Evolutionary conservation across 352 stramenopile species (phyloP), one percentile per base, ranked within the genome.

Genomic region (Phytopythium vexans): DNA sequence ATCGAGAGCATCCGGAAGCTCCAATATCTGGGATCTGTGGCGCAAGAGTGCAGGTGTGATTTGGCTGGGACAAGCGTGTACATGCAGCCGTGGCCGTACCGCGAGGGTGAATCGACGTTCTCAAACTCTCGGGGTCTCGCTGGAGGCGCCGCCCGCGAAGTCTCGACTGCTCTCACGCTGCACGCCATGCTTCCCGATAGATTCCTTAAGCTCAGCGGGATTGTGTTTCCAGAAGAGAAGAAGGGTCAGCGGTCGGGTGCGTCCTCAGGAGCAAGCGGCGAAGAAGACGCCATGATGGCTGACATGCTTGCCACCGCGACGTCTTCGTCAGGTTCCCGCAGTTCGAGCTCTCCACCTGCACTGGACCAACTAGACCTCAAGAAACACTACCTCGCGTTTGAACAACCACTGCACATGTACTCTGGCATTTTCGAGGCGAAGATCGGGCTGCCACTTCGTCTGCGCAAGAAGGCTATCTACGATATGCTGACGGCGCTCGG

Each of bases 31-130:
- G 85, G 75, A 0, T 45, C 54, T 0, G 65, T 92, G 10, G 73
- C 66, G 10, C 49, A 53, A 6, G 57, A 74, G 10, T 48, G 70
- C 40, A 50, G 42, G 10, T 62, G 78, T 6, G 74, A 88, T 43
- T 38, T 93, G 7, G 77, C 69, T 46, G 77, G 69, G 0, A 64
- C 74, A 16, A 52, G 67, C 1, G 66, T 94, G 21, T 92, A 89
- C 58, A 43, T 95, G 33, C 77, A 92, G 57, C 77, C 79, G 10
- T 95, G 82, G 82, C 81, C 85, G 9, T 89, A 90, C 36, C 78
- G 82, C 10, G 77, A 92, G 49, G 66, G 80, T 36, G 63, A 82
- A 27, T 37, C 68, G 1, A 67, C 84, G 38, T 84, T 83, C 41
- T 76, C 65, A 7, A 53, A 76, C 16, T 59, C 77, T 52, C 64